These are phyloP conservation scores for Phyllosticta paracitricarpa DNA, from an alignment of 2,329 filamentous ascomycete genomes.

Conservation along the genomic window DNA sequence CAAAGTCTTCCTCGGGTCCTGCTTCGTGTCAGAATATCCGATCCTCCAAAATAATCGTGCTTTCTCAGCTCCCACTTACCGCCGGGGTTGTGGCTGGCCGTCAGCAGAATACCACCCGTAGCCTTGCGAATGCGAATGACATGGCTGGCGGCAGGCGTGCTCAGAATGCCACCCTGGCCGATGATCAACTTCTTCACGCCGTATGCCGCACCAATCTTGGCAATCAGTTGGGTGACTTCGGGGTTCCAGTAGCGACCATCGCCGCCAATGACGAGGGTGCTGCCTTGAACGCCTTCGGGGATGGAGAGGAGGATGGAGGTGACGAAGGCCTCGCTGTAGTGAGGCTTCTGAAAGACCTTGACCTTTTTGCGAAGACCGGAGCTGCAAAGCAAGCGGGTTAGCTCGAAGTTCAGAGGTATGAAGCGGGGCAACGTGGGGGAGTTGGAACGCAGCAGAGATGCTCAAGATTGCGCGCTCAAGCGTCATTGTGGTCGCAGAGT, in stretches of 20 bases:
- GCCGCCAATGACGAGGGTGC: conserved; percentile 91
- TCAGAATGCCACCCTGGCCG: conserved; percentile 92
- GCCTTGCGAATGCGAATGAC: conserved; percentile 90
- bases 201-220: conserved; percentile 93
- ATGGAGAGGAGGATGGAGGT: conserved; percentile 92
- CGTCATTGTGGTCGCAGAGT: not conserved
- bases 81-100: conserved; percentile 95
- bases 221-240: conserved; percentile 91
- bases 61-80: conserved; percentile 47
- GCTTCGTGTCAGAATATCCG: not conserved
- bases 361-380: conserved; percentile 99
- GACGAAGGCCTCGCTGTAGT: conserved; percentile 96
- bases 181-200: conserved; percentile 98
- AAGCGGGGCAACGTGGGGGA: not conserved
- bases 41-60: not conserved
- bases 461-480: not conserved
- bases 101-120: conserved; percentile 92
- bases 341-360: conserved; percentile 85
- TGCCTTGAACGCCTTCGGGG: conserved; percentile 79
- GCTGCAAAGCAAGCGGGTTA: conserved; percentile 37
- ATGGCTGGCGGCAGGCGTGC: conserved; percentile 91
- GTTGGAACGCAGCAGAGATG: not conserved
- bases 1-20: conserved; percentile 92
- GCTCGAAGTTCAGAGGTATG: not conserved
- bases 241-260: conserved; percentile 97